These are phyloP conservation scores for Globisporangium viniferum DNA, from an alignment of 352 stramenopile genomes.

Conservation along the genomic window DNA sequence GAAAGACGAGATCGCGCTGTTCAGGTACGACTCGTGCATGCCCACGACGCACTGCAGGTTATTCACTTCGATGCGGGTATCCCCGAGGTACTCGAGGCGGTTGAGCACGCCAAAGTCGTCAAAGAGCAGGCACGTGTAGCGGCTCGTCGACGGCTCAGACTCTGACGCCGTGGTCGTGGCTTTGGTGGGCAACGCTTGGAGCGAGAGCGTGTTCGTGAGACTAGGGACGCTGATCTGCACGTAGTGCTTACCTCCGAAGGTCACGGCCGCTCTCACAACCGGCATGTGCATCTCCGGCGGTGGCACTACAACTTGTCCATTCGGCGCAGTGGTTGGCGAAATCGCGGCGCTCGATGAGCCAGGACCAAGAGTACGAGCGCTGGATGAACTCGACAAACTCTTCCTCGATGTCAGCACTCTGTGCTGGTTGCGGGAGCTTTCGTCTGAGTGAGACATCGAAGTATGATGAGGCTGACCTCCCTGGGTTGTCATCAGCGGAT, in stretches of 20 bases:
- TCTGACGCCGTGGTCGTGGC: slow-evolving; percentile 18
- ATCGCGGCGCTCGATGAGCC: not conserved
- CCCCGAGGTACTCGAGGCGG: slow-evolving; percentile 69
- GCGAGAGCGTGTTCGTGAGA: slow-evolving; percentile 61
- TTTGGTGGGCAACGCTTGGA: slow-evolving; percentile 59
- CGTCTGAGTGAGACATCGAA: not conserved
- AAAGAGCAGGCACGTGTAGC: slow-evolving; percentile 73
- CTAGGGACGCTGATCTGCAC: slow-evolving; percentile 71
- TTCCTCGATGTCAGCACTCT: slow-evolving; percentile 2
- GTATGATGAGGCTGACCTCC: not conserved
- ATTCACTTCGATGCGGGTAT: slow-evolving; percentile 43
- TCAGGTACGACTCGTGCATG: slow-evolving; percentile 85
- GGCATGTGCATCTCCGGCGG: slow-evolving; percentile 73
- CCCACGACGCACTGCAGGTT: slow-evolving; percentile 80
- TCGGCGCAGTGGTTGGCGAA: not conserved
- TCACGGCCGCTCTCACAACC: slow-evolving; percentile 38
- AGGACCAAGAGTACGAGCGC: not conserved
- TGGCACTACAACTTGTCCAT: slow-evolving; percentile 32
- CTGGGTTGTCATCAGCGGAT: slow-evolving; percentile 31
- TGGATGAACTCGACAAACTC: slow-evolving; percentile 12
- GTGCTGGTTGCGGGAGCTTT: slow-evolving; percentile 1
- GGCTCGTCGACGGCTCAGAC: slow-evolving; percentile 12
- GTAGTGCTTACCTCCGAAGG: slow-evolving; percentile 57
- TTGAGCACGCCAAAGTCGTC: slow-evolving; percentile 74
- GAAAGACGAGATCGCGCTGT: slow-evolving; percentile 76